Evolutionary conservation across 352 stramenopile genomes (phyloP).

Genomic region (Globisporangium paroecandrum): DNA sequence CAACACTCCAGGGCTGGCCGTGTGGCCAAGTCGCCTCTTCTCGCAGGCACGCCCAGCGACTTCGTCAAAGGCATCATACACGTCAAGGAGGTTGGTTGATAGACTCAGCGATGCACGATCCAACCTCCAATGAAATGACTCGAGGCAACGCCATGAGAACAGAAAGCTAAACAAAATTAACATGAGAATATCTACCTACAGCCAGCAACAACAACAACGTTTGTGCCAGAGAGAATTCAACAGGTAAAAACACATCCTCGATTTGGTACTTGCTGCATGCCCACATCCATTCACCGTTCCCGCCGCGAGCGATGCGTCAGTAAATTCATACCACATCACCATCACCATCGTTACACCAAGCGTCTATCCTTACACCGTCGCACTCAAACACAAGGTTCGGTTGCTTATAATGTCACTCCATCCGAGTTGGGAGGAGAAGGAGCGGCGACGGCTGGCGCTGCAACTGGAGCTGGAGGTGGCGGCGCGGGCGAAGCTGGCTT

Average conservation of each 20-base stretch:
- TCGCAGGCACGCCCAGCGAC: no score
- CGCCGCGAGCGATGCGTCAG: constrained; percentile 9
- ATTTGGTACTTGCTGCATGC: constrained; percentile 7
- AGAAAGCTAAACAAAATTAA: background rate
- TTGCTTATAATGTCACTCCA: constrained; percentile 17
- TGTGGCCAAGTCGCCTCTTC: no score
- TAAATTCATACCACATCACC: constrained; percentile 11
- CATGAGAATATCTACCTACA: constrained; percentile 13
- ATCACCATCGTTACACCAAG: constrained; percentile 5
- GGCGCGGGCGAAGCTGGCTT: constrained; percentile 19
- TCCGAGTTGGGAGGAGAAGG: constrained; percentile 10
- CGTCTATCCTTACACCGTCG: constrained; percentile 4
- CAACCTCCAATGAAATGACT: background rate
- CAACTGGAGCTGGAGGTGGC: constrained; percentile 6
- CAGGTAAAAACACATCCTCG: constrained; percentile 17
- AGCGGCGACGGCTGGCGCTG: constrained; percentile 10
- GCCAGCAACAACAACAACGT: constrained; percentile 5
- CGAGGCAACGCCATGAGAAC: background rate
- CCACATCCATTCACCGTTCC: constrained; percentile 1
- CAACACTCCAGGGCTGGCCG: no score
- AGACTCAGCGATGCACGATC: background rate
- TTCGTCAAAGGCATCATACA: no score
- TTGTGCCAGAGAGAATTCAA: constrained; percentile 5
- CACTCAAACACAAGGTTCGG: background rate
- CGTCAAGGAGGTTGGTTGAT: background rate